Base-by-base conservation (phyloP, 2,329 filamentous ascomycete genomes). In the Capronia americana region DNA sequence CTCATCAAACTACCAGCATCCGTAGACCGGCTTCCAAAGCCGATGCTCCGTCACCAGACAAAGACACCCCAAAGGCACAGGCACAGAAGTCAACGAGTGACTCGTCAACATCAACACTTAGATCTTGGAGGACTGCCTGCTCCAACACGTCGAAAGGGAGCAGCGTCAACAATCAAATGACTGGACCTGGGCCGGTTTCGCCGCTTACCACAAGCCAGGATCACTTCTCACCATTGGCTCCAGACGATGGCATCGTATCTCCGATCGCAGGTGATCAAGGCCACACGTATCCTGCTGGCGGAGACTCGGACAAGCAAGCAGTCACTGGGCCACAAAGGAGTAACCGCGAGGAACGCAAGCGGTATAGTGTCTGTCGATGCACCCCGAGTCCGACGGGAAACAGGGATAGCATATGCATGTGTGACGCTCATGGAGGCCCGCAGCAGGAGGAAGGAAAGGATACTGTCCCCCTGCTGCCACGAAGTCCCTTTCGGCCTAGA, bases 181-280 rank as follows among this genome's bases (percentile, higher is more conserved):
- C 30, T 17, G 20, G 41, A 11, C 56, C 26, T 8, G 34, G 20
- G 23, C 56, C 38, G 48, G 56, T 64, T 4, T 64, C 57, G 20
- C 62, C 50, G n/a, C 24, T 55, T 62, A 44, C 51, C 24, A 12
- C 58, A 17, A 32, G 30, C 5, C 48, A 20, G 23, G 20, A 44
- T 26, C 46, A 32, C 32, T 61, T 61, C 30, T 54, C 58, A 5
- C 58, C 58, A 20, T 20, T 54, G 11, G 58, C 48, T 28, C 58
- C 58, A 8, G 58, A 61, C 7, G 58, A 61, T 11, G 46, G 58
- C 24, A 62, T 62, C 51, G 26, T 56, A 24, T 62, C 60, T n/a
- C 60, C 60, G 2, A 48, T 57, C 8, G 34, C 26, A 17, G 23
- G 56, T 4, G 62, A 64, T 11, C 50, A 59, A 14, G 56, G 59